Evolutionary conservation across 164 flowering plant species (phyloP).

Genomic region (Magnolia sinica): DNA sequence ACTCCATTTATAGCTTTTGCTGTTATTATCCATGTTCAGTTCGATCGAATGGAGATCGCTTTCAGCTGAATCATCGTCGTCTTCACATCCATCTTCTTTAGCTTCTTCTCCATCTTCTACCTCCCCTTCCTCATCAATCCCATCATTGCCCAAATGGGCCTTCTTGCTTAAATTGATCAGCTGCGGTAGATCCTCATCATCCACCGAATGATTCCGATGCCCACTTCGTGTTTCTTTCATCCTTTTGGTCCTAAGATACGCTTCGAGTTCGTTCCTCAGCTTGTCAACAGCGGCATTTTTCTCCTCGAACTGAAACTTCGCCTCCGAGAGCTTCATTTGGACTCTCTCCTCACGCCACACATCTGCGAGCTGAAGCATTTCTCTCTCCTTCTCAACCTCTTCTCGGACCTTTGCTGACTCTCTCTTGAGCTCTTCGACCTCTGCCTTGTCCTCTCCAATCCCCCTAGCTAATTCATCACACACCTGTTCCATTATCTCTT

Average conservation of each 20-base stretch:
- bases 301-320: constrained; percentile 82
- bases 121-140: constrained; percentile 28
- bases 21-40: constrained; percentile 53
- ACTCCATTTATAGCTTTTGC: constrained; percentile 50
- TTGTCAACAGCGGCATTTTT: constrained; percentile 71
- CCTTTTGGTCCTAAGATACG: constrained; percentile 39
- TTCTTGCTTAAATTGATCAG: constrained; percentile 17
- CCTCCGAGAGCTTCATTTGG: constrained; percentile 82
- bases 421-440: constrained; percentile 59
- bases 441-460: constrained; percentile 63
- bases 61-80: constrained; percentile 43
- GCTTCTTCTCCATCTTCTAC: constrained; percentile 39
- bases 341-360: constrained; percentile 73
- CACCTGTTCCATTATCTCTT: constrained; percentile 60
- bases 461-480: constrained; percentile 73
- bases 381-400: constrained; percentile 80
- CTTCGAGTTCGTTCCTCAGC: constrained; percentile 64
- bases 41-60: constrained; percentile 86
- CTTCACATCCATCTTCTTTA: constrained; percentile 30
- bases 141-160: constrained; percentile 25
- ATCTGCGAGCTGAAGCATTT: constrained; percentile 85
- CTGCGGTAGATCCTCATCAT: constrained; percentile 23
- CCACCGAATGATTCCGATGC: constrained; percentile 25
- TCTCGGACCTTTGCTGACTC: constrained; percentile 55
- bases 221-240: constrained; percentile 33